phyloP scores from a whole-genome alignment of 1,284 basidiomycete genomes.

The Golubevia sp. region DNA sequence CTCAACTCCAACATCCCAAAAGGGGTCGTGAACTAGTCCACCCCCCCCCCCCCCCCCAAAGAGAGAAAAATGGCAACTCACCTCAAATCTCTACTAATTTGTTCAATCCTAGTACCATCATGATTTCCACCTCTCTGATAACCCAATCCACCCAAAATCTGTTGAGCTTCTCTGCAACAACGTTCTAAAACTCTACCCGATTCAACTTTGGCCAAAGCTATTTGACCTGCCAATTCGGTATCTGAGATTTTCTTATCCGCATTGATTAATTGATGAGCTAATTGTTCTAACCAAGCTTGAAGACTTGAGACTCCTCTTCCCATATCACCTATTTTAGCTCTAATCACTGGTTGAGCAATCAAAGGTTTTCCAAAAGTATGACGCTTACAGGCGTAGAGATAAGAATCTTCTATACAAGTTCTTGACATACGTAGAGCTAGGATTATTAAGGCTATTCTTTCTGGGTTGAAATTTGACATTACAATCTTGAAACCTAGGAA shows the following conservation, averaged over 20 bases:
- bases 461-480: constrained; percentile 15
- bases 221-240: constrained; percentile 5
- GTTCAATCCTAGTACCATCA: background rate
- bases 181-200: background rate
- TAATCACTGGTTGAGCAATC: constrained; percentile 11
- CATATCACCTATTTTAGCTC: constrained; percentile 13
- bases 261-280: constrained; percentile 6
- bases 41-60: too few relatives aligned
- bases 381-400: constrained; percentile 10
- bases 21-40: too few relatives aligned
- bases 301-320: constrained; percentile 8
- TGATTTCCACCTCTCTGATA: background rate
- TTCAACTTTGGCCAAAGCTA: background rate
- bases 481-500: constrained; percentile 8
- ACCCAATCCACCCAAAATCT: background rate
- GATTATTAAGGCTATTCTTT: constrained; percentile 9
- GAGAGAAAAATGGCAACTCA: too few relatives aligned
- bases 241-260: constrained; percentile 4
- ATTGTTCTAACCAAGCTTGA: constrained; percentile 13
- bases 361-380: constrained; percentile 10
- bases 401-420: constrained; percentile 10
- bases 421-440: constrained; percentile 8
- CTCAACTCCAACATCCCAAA: too few relatives aligned
- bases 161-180: background rate
- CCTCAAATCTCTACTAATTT: background rate